Base-by-base conservation (phyloP, 2,329 filamentous ascomycete genomes). In the Venturia pyrina region DNA sequence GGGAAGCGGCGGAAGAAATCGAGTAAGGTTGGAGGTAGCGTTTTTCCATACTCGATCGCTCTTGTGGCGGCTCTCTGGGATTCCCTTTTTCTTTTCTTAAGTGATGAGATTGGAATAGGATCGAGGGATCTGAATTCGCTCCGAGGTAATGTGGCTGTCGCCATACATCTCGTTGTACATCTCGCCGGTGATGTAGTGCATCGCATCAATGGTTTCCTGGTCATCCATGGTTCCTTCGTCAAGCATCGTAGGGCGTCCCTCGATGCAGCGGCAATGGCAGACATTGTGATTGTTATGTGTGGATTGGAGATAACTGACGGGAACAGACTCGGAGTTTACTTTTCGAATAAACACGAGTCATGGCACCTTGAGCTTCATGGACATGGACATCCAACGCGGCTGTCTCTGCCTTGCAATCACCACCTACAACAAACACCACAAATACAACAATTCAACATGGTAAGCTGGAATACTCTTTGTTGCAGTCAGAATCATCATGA, bases 1-100 rank as follows among this genome's bases (percentile, higher is more conserved):
- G 95, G 95, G 77, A 93, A 97, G 70, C 90, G 89, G 66, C 89
- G 89, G 78, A 99, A 89, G 84, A 99, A 97, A 72, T 87, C 87
- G 74, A 89, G 85, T 59, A 99, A 85, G 50, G 88, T 88, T 65
- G 85, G 81, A 10, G 92, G 95, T 50, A 98, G 86, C 70, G 84
- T 81, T 77, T 87, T 85, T 68, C 89, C 89, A 67, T 2, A 4
- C 66, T 77, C 73, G 53, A 59, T 59, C 8, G 66, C 83, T 74
- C 68, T 78, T 75, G 46, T 74, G 70, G 66, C 44, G 50, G 32
- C 2, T 13, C 3, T 32, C 24, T 32, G 8, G 53, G 15, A 8
- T 32, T 7, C 21, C n/a, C 17, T 17, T 53, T 1, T 24, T 37
- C 53, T 34, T 4, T 34, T 11, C 17, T 57, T n/a, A 10, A 32